Evolutionary conservation across 2,329 filamentous ascomycete genomes (phyloP).

Genomic region (Alternaria sp.): DNA sequence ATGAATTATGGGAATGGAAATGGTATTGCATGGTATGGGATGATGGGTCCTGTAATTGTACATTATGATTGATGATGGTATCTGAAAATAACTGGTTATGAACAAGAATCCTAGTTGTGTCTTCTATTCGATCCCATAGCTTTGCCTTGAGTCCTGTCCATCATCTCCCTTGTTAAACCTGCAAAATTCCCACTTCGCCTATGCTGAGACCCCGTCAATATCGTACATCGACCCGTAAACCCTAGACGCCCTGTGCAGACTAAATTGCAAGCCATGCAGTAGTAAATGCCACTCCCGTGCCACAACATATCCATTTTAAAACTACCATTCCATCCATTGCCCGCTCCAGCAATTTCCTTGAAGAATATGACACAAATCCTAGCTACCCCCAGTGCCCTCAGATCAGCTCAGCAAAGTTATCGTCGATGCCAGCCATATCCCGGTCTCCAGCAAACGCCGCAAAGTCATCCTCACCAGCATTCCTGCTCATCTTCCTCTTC

Average conservation of each 20-base stretch:
- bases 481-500: slow-evolving; percentile 48
- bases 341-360: no score
- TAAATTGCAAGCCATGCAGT: not conserved
- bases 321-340: not conserved
- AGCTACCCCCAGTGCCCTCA: slow-evolving; percentile 4
- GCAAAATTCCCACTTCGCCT: not conserved
- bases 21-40: not conserved
- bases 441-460: slow-evolving; percentile 54
- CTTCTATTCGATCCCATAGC: not conserved
- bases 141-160: not conserved
- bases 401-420: slow-evolving; percentile 64
- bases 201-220: not conserved
- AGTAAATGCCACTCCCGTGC: not conserved
- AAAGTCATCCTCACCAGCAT: slow-evolving; percentile 45
- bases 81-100: slow-evolving; percentile 3
- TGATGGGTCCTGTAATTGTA: slow-evolving; percentile 12
- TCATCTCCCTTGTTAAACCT: not conserved
- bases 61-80: slow-evolving; percentile 9
- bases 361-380: no score
- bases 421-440: slow-evolving; percentile 64
- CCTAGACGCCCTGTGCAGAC: not conserved
- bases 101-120: not conserved
- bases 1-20: not conserved
- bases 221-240: not conserved
- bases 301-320: not conserved